A percentile compares a stretch with the other conserved stretches of the same genome.
These are phyloP conservation scores for Lathyrus oleraceus DNA, from an alignment of 306 rosid species.

Conservation along the genomic window DNA sequence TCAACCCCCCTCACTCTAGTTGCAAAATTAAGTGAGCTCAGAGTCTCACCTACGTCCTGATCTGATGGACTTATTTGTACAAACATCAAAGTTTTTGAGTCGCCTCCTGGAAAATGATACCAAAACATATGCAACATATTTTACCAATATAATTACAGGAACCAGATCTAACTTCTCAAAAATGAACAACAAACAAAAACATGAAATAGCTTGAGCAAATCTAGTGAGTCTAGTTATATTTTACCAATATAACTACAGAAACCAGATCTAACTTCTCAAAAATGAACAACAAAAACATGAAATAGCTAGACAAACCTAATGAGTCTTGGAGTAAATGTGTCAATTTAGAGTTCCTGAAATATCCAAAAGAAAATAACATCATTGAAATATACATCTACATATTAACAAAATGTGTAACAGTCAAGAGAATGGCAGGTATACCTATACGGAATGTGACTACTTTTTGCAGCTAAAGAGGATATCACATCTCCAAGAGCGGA, in stretches of 20 bases:
- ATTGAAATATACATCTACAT: conserved; percentile 16
- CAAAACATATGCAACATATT: not conserved
- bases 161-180: conserved; percentile 8
- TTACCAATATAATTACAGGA: conserved; percentile 23
- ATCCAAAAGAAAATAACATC: conserved; percentile 28
- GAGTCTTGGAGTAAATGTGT: conserved; percentile 96
- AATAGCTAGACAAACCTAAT: conserved; percentile 51
- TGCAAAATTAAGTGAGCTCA: conserved; percentile 84
- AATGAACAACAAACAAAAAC: conserved; percentile 1
- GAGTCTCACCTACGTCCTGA: conserved; percentile 77
- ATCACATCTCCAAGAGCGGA: conserved; percentile 93
- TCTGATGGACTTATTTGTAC: conserved; percentile 93
- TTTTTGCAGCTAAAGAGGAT: conserved; percentile 79
- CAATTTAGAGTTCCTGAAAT: conserved; percentile 85
- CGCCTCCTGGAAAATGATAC: conserved; percentile 64
- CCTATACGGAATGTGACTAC: conserved; percentile 90
- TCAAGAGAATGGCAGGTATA: conserved; percentile 32
- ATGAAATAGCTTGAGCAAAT: conserved; percentile 40
- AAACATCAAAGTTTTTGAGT: conserved; percentile 84
- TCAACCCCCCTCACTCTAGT: conserved; percentile 87
- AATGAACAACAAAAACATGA: conserved; percentile 12
- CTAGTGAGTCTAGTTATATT: conserved; percentile 59
- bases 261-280: conserved; percentile 5
- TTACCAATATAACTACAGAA: conserved; percentile 19
- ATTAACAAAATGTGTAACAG: conserved; percentile 6